phyloP scores from a whole-genome alignment of 176 grass and related monocot species.

The Oryza australiensis region DNA sequence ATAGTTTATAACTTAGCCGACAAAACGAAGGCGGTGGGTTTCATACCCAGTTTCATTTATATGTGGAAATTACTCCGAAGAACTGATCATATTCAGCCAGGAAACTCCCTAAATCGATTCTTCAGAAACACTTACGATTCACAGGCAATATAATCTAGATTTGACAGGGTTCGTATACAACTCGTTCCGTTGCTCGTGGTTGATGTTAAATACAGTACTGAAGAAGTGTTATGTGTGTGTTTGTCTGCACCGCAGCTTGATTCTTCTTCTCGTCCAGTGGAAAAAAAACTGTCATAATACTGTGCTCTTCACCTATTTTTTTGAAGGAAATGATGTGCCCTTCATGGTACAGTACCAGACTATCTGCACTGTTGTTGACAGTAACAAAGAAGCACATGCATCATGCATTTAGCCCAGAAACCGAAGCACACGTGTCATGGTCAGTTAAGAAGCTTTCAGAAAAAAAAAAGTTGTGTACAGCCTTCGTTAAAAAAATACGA shows the following conservation, averaged over 20 bases:
- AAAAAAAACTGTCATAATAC: background rate
- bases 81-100: background rate
- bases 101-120: background rate
- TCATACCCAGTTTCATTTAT: too few relatives aligned
- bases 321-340: background rate
- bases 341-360: background rate
- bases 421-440: background rate
- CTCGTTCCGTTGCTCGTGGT: too few relatives aligned
- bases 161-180: background rate
- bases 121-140: background rate
- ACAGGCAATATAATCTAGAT: background rate
- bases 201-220: too few relatives aligned
- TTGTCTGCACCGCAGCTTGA: background rate
- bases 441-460: background rate
- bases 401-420: background rate
- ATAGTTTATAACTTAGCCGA: background rate
- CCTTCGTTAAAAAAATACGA: background rate
- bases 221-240: background rate
- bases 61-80: background rate
- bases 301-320: background rate
- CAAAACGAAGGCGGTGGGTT: background rate
- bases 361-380: background rate
- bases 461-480: background rate
- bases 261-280: background rate
- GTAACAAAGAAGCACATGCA: background rate